Base-by-base conservation (phyloP, 495 filamentous ascomycete species). In the Lepraria neglecta region DNA sequence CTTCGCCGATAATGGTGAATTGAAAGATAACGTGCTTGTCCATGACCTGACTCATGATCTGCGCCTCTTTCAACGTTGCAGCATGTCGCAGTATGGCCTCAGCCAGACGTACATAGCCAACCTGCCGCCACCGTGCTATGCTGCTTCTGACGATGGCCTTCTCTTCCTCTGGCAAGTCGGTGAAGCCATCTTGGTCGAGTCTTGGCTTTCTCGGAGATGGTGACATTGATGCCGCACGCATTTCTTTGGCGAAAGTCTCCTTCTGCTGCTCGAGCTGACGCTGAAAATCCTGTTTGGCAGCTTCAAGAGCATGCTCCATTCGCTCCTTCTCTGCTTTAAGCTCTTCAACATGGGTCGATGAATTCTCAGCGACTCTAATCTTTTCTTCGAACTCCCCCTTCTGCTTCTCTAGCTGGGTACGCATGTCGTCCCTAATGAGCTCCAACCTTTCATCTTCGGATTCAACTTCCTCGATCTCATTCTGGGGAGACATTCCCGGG, bases 1-100 rank as follows among this genome's bases (percentile, higher is more conserved):
- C 94, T 66, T 87, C 78, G 63, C 95, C 91, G 31, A 97, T 83
- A 59, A 97, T 83, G 19, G 90, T 87, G 70, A 96, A 97, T 73
- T 98, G 94, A 74, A 98, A 98, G 40, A 92, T 88, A 17, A 96
- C 87, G 64, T 84, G 84, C 74, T 96, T 94, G 66, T 94, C 91
- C 81, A 98, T 89, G 64, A 91, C 90, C 61, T 96, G 90, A 74
- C 95, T 97, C 88, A 98, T 92, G 54, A 98, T 84, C 70, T 98
- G 94, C 4, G 92, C 95, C 71, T 98, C 94, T 72, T 98, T 98
- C 45, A 97, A 74, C 42, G 83, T 83, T 14, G 88, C 84, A 9
- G 92, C 92, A 73, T 95, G 84, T 65, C 95, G 90, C 28, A 98
- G 72, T 33, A 97, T 84, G 15, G 86, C 85, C 72, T 97, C 94